A percentile compares a stretch with the other conserved stretches of the same genome.
Conservation (phyloP, 2,329 filamentous ascomycete genomes). For the Trichoderma cornu-damae region DNA sequence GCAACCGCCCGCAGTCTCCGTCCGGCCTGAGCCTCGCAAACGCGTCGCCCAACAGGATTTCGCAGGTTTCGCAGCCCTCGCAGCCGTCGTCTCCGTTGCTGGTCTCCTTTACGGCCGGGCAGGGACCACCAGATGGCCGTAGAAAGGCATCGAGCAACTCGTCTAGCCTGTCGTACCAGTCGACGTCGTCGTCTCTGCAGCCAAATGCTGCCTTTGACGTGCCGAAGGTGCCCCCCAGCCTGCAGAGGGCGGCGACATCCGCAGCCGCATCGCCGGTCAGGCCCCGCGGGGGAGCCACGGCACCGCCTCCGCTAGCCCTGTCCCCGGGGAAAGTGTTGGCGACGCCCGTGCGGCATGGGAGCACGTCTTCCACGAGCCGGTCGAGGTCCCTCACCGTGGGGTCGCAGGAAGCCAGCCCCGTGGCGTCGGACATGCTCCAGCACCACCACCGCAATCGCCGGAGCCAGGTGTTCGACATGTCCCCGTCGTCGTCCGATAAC, state of each 20-base stretch:
- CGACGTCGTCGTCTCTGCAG: constrained; percentile 57
- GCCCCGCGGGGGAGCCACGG: constrained; percentile 39
- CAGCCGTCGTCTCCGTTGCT: constrained; percentile 69
- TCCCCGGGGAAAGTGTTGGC: constrained; percentile 60
- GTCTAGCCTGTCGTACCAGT: constrained; percentile 76
- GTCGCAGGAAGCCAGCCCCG: constrained; percentile 82
- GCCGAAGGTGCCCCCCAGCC: constrained; percentile 54
- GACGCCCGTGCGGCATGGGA: constrained; percentile 53
- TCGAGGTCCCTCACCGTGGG: constrained; percentile 88
- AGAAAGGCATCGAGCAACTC: constrained; percentile 90
- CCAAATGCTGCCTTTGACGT: constrained; percentile 66
- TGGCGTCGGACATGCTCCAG: constrained; percentile 58
- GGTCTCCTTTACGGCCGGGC: constrained; percentile 89
- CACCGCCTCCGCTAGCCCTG: constrained; percentile 46
- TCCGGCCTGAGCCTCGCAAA: constrained; percentile 73
- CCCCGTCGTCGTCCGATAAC: constrained; percentile 94
- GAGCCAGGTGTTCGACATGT: constrained; percentile 94
- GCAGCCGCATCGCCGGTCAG: constrained; percentile 54
- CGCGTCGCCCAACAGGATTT: constrained; percentile 81
- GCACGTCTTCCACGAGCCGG: constrained; percentile 59
- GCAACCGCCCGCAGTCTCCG: constrained; percentile 78
- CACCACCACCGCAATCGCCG: constrained; percentile 81
- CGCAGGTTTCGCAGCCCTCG: constrained; percentile 54
- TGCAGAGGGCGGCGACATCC: constrained; percentile 57
- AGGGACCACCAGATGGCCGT: constrained; percentile 66